phyloP scores from a whole-genome alignment of 495 filamentous ascomycete genomes.

The Glutinoglossum americanum region DNA sequence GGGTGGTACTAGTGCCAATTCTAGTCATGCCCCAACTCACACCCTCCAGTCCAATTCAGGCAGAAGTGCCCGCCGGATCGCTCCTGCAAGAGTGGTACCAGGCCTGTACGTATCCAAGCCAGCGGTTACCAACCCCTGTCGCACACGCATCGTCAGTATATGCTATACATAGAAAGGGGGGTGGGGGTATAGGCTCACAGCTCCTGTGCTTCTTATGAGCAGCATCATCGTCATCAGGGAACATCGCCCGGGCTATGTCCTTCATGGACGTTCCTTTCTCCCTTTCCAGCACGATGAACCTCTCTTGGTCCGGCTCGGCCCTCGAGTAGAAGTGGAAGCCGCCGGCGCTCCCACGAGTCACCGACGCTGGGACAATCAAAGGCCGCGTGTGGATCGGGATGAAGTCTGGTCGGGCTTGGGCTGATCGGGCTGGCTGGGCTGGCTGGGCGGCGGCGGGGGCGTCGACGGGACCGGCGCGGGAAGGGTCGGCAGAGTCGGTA shows the following conservation, averaged over 20 bases:
- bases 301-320: neutral
- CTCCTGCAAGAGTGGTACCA: neutral
- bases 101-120: neutral
- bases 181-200: neutral
- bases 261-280: neutral
- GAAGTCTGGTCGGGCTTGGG: neutral
- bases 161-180: neutral
- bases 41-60: too few relatives aligned
- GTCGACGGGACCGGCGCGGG: too few relatives aligned
- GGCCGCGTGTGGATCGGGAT: neutral
- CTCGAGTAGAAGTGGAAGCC: neutral
- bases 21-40: too few relatives aligned
- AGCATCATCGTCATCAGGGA: neutral
- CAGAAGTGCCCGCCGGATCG: too few relatives aligned
- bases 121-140: neutral
- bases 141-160: neutral
- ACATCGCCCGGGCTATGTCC: neutral
- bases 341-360: neutral
- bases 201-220: neutral
- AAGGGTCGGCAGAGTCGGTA: too few relatives aligned
- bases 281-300: neutral
- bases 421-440: neutral
- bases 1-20: too few relatives aligned
- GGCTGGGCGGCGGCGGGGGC: neutral
- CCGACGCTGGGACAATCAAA: neutral